Conservation (phyloP, 2,329 filamentous ascomycete genomes). For the Hymenoscyphus occultus region DNA sequence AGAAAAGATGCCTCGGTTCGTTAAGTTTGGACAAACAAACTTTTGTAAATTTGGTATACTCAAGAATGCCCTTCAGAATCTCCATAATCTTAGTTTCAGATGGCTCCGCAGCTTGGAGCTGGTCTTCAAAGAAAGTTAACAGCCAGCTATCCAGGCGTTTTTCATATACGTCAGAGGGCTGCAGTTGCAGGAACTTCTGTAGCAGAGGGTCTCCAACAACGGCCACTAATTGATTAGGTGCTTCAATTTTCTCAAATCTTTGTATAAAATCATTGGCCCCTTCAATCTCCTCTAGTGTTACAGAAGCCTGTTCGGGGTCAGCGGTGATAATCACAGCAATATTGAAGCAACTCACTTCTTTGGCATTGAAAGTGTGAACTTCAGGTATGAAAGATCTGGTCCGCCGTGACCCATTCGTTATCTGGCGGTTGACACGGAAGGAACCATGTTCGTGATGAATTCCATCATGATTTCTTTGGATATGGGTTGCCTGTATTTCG, state of each 20-base stretch:
- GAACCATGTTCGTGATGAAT: slow-evolving; percentile 45
- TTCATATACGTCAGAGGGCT: slow-evolving; percentile 51
- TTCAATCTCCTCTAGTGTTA: slow-evolving; percentile 76
- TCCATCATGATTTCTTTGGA: slow-evolving; percentile 46
- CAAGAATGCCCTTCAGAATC: slow-evolving; percentile 53
- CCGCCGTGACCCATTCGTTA: slow-evolving; percentile 44
- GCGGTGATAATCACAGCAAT: not conserved
- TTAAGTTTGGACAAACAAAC: slow-evolving; percentile 36
- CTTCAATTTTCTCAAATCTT: slow-evolving; percentile 72
- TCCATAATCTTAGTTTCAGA: slow-evolving; percentile 50
- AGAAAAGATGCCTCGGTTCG: slow-evolving; percentile 18
- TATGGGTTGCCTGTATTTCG: slow-evolving; percentile 60
- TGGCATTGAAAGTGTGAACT: slow-evolving; percentile 71
- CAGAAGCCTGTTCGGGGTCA: slow-evolving; percentile 46
- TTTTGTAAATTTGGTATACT: slow-evolving; percentile 56
- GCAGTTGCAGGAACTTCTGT: slow-evolving; percentile 71
- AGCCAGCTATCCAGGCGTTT: slow-evolving; percentile 60
- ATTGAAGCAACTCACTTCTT: slow-evolving; percentile 49
- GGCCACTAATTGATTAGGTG: slow-evolving; percentile 78
- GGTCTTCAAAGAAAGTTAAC: slow-evolving; percentile 52
- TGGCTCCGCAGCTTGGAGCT: slow-evolving; percentile 49
- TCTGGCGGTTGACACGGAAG: slow-evolving; percentile 62
- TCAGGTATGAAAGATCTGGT: slow-evolving; percentile 57
- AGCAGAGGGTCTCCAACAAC: slow-evolving; percentile 72
- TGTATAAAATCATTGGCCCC: slow-evolving; percentile 66